Evolutionary conservation across 768 basidiomycete genomes (phyloP), one percentile per base, ranked within the genome.

Genomic region (Cyclocybe aegerita): DNA sequence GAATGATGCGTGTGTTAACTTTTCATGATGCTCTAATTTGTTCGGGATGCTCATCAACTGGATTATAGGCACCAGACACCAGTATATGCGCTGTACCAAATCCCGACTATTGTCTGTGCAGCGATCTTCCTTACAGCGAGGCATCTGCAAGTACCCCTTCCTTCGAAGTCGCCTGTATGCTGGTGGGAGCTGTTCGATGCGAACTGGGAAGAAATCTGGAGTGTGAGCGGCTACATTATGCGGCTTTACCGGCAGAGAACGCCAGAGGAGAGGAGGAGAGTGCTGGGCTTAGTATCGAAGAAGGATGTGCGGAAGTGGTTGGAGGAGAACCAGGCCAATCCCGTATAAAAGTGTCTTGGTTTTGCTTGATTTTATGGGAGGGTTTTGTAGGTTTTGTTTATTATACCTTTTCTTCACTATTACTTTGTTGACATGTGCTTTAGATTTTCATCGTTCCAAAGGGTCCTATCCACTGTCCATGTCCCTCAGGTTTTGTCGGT

Each of bases 141-240:
- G 4, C 78, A 87, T 49, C 66, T 88, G n/a, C 70, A 70, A 4
- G 83, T 98, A 38, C 69, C 90, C 0, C 77, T 98, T 0, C 92
- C 93, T 0, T 83, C 83, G 1, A 70, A 73, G 8, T 76, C 85
- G 9, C 82, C 88, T 0, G 76, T 85, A 48, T 81, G 84, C 49
- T 99, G 97, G 97, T 96, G 90, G 88, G 83, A 89, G 39, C 74
- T 98, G 5, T 99, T 99, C 61, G 97, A 98, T 63, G 90, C 92
- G 0, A 75, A 83, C 0, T 90, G 85, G 83, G 91, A 93, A 47
- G 95, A 97, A 59, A 76, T 97, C 23, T 88, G 88, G 85, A 83
- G 76, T 57, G 83, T 94, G 7, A 86, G 86, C 52, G 93, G 91
- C n/a, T 77, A 80, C 59, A 79, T 96, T 44, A 89, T 91, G 88